These are phyloP conservation scores for Basipetospora chlamydospora DNA, from an alignment of 2,329 filamentous ascomycete species.

Conservation along the genomic window DNA sequence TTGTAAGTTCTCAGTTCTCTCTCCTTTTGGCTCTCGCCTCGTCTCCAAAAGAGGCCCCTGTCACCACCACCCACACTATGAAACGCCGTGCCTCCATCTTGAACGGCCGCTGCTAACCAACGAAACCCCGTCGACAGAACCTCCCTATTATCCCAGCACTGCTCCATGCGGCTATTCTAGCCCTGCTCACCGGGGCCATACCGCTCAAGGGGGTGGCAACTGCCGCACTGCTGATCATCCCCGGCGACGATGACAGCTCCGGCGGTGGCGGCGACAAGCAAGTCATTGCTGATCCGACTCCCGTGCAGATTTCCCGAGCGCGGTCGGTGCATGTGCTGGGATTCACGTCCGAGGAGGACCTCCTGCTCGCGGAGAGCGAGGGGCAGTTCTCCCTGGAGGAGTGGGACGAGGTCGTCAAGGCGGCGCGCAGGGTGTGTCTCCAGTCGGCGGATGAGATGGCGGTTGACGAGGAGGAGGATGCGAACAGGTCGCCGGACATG, in stretches of 20 bases:
- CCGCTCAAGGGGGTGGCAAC: slow-evolving; percentile 62
- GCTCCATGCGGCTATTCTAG: slow-evolving; percentile 63
- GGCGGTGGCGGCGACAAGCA: slow-evolving; percentile 22
- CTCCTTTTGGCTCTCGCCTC: too few relatives aligned
- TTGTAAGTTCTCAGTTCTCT: slow-evolving; percentile 29
- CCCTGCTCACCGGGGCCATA: slow-evolving; percentile 68
- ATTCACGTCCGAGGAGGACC: slow-evolving; percentile 58
- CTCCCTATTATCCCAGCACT: slow-evolving; percentile 68
- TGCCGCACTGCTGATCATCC: slow-evolving; percentile 48
- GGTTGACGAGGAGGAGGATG: slow-evolving; percentile 29
- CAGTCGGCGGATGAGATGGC: slow-evolving; percentile 19
- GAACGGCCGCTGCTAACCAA: background rate
- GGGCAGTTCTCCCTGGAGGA: slow-evolving; percentile 61
- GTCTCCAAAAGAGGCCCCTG: too few relatives aligned
- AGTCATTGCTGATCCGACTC: slow-evolving; percentile 45
- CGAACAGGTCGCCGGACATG: slow-evolving; percentile 33
- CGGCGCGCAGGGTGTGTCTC: slow-evolving; percentile 53
- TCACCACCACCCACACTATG: too few relatives aligned
- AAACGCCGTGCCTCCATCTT: too few relatives aligned
- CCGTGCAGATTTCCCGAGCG: slow-evolving; percentile 45
- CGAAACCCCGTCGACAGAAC: slow-evolving; percentile 37
- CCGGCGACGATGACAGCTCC: too few relatives aligned
- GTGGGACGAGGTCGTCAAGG: slow-evolving; percentile 58
- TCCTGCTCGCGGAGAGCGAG: slow-evolving; percentile 69
- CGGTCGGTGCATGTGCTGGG: slow-evolving; percentile 69